Base-by-base conservation (phyloP, 192 early-diverging fungal species). In the Geosiphon pyriformis region DNA sequence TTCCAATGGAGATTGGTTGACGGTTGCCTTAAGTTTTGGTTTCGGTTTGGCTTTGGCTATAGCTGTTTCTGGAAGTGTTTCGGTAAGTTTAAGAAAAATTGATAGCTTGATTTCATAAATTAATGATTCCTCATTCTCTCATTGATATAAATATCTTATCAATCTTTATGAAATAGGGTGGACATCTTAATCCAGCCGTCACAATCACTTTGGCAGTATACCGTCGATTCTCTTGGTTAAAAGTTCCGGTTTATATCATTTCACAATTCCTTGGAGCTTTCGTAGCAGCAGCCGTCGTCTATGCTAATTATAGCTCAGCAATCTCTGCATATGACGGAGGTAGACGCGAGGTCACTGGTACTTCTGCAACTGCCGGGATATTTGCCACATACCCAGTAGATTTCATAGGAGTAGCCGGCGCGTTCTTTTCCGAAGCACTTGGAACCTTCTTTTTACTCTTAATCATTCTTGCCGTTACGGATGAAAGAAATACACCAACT, bases 161-260 rank as follows among this genome's bases (percentile, higher is more conserved):
- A n/a, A 52, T 52, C 8, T n/a, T 18, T 52, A 52, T 23, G 26
- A 52, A 8, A 18, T 70, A 82, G 81, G 88, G 90, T 35, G 90
- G 78, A 18, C 90, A 92, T 70, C 61, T 92, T 58, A 92, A 92
- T 76, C 90, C 90, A 23, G 88, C 88, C 1, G 85, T 92, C 46
- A 86, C 88, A 3, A 73, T 90, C 32, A 76, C 85, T 4, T 77
- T 85, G 59, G 87, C 83, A 12, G 64, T 83, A 8, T 85, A 84
- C 72, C 82, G 85, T 37, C 82, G 83, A 57, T 89, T 92, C 69
- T 75, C 87, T 22, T 86, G 83, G 76, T 70, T 80, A 50, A 88
- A 90, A 72, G 82, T 90, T 10, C 79, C 82, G 1, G 65, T 77
- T 30, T 90, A 84, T 75, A 84, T 83, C 33, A 37, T 83, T 15